phyloP scores from a whole-genome alignment of 106 monocot species.

The Apostasia shenzhenica region DNA sequence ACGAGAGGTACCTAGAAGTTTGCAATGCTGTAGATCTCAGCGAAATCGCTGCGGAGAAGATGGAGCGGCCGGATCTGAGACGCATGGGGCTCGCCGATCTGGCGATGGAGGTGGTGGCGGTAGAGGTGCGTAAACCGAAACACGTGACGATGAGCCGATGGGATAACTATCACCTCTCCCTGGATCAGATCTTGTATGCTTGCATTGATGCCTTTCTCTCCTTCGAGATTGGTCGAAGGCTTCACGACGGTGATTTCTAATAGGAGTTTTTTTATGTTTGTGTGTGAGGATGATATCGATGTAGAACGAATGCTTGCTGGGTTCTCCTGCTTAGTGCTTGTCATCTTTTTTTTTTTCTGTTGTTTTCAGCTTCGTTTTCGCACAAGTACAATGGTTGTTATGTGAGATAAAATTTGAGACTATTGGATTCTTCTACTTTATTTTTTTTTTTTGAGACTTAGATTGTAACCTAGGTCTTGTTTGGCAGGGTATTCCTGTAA shows the following conservation, averaged over 20 bases:
- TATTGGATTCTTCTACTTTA: too few relatives aligned
- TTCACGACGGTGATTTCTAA: constrained; percentile 12
- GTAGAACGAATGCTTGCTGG: too few relatives aligned
- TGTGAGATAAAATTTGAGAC: too few relatives aligned
- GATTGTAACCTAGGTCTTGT: too few relatives aligned
- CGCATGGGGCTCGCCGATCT: constrained; percentile 28
- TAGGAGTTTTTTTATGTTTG: too few relatives aligned
- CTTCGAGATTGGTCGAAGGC: constrained; percentile 42
- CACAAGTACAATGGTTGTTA: too few relatives aligned
- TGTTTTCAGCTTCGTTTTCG: too few relatives aligned
- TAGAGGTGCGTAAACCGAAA: constrained; percentile 21
- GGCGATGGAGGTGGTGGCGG: constrained; percentile 28
- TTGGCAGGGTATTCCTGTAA: too few relatives aligned
- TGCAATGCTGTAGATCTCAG: constrained; percentile 32
- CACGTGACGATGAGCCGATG: constrained; percentile 37
- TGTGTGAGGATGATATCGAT: too few relatives aligned
- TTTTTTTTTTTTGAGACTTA: too few relatives aligned
- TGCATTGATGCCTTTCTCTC: constrained; percentile 50
- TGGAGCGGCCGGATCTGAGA: constrained; percentile 17
- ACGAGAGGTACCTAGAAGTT: constrained; percentile 10
- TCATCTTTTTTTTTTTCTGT: too few relatives aligned
- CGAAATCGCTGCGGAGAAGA: constrained; percentile 17
- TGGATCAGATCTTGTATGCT: constrained; percentile 46
- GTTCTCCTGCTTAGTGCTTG: too few relatives aligned
- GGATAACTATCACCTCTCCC: constrained; percentile 15